A percentile compares a stretch with the other conserved stretches of the same genome.
Evolutionary conservation across 192 early-diverging fungal species (phyloP).

Genomic region (Coemansia sp.): DNA sequence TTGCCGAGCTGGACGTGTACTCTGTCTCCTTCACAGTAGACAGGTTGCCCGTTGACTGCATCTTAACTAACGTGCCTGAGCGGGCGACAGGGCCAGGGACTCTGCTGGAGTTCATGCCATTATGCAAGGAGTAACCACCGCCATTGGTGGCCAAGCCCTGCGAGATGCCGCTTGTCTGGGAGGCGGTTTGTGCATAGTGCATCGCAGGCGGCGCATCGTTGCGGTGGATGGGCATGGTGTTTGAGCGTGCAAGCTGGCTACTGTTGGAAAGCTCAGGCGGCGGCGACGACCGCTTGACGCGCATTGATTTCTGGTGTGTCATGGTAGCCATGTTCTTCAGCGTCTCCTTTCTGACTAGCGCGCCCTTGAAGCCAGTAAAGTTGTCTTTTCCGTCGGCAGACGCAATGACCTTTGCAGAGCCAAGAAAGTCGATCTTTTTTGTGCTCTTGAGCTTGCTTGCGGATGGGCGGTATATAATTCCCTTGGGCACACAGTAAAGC

Average conservation of each 20-base stretch:
- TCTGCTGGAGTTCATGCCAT: background rate
- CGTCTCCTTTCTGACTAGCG: conserved; percentile 52
- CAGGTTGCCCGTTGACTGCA: conserved; percentile 3
- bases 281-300: conserved; percentile 40
- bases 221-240: conserved; percentile 46
- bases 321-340: conserved; percentile 30
- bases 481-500: conserved; percentile 76
- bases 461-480: conserved; percentile 79
- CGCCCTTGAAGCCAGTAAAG: conserved; percentile 56
- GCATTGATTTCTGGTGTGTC: conserved; percentile 52
- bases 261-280: conserved; percentile 28
- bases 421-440: conserved; percentile 75
- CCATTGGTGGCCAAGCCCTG: background rate
- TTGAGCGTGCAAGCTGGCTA: conserved; percentile 42
- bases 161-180: background rate
- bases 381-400: conserved; percentile 57
- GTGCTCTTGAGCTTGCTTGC: conserved; percentile 82
- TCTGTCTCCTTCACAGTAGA: background rate
- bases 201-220: conserved; percentile 20
- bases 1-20: background rate
- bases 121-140: background rate
- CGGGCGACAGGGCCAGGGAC: background rate
- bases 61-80: background rate
- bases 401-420: conserved; percentile 82
- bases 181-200: background rate